Evolutionary conservation across 176 grass and related monocot species (phyloP).

Genomic region (Dendrocalamus sinicus): DNA sequence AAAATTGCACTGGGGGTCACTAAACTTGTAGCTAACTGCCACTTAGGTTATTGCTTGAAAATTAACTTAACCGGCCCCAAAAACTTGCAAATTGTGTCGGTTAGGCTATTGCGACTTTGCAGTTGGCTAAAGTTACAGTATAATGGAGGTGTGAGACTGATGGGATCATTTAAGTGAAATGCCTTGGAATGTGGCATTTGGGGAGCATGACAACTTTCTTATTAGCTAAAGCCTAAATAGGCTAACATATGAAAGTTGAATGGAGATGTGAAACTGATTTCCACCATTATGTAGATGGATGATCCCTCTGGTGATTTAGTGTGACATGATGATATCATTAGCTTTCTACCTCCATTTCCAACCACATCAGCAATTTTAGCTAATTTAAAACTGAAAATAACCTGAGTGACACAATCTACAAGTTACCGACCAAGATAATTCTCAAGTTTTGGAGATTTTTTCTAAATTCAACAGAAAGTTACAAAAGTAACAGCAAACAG

Average conservation of each 20-base stretch:
- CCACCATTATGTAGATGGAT: background rate
- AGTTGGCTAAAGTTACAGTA: background rate
- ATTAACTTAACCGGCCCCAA: background rate
- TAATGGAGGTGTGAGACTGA: background rate
- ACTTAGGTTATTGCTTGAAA: background rate
- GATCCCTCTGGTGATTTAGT: background rate
- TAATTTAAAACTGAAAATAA: background rate
- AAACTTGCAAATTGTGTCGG: background rate
- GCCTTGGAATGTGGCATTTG: slow-evolving; percentile 6
- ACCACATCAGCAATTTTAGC: background rate
- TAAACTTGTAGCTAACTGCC: slow-evolving; percentile 16
- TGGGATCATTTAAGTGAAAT: background rate
- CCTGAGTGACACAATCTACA: background rate
- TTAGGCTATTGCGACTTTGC: background rate
- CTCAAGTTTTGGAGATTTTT: background rate
- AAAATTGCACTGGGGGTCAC: background rate
- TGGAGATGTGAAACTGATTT: background rate
- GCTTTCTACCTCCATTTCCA: slow-evolving; percentile 9
- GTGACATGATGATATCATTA: background rate
- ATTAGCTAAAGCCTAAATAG: background rate
- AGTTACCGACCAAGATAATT: background rate
- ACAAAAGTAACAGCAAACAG: background rate
- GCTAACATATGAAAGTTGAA: background rate
- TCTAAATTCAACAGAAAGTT: background rate
- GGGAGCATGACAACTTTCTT: background rate